Conservation (phyloP, 768 basidiomycete species). For the Kwoniella pini region DNA sequence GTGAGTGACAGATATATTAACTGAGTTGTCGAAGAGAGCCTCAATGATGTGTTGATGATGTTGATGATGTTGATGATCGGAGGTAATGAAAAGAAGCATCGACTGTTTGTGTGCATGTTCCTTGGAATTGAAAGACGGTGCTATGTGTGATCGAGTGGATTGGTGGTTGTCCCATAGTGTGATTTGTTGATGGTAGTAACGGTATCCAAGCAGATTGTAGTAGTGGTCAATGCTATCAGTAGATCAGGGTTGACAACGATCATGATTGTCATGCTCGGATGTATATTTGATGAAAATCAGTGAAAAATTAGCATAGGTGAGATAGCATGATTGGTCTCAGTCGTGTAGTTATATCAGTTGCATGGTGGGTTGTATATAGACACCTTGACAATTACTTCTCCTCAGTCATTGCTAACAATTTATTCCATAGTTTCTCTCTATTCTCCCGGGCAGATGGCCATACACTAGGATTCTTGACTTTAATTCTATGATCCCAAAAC, state of each 20-base stretch:
- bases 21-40: too few species aligned
- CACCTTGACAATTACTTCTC: slow-evolving; percentile 5
- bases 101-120: background rate
- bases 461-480: slow-evolving; percentile 6
- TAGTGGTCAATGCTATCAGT: too few species aligned
- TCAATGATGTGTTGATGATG: background rate
- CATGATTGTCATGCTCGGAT: too few species aligned
- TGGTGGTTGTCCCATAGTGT: background rate
- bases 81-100: background rate
- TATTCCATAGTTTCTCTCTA: slow-evolving; percentile 22
- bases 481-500: slow-evolving; percentile 14
- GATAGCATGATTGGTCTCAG: too few species aligned
- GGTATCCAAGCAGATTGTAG: too few species aligned
- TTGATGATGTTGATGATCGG: background rate
- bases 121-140: background rate
- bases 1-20: too few species aligned
- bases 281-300: too few species aligned
- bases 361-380: background rate
- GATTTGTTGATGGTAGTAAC: background rate
- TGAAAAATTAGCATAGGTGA: too few species aligned
- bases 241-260: too few species aligned
- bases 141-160: background rate
- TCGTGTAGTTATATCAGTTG: too few species aligned
- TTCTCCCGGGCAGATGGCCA: slow-evolving; percentile 19
- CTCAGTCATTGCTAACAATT: background rate